Evolutionary conservation across 164 flowering plant genomes (phyloP).

Genomic region (Liriodendron chinense): DNA sequence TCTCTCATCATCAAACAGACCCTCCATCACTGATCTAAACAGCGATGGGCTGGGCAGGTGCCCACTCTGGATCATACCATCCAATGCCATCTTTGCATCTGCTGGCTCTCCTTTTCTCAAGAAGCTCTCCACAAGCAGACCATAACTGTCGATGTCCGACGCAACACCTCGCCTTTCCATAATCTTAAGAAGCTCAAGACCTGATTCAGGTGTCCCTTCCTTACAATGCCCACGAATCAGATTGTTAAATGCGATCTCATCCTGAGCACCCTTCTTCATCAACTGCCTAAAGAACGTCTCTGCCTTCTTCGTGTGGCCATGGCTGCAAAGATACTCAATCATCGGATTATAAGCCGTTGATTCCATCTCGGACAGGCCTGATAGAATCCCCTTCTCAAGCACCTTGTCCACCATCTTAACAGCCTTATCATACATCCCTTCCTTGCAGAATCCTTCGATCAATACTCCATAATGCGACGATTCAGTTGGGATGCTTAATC

Average conservation of each 20-base stretch:
- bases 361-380: slow-evolving; percentile 62
- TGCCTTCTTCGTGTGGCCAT: slow-evolving; percentile 69
- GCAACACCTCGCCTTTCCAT: slow-evolving; percentile 67
- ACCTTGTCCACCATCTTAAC: slow-evolving; percentile 65
- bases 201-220: slow-evolving; percentile 69
- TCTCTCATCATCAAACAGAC: slow-evolving; percentile 67
- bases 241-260: slow-evolving; percentile 66
- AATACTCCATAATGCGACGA: slow-evolving; percentile 87
- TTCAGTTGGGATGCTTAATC: slow-evolving; percentile 69
- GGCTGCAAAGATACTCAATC: slow-evolving; percentile 63
- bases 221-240: slow-evolving; percentile 73
- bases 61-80: slow-evolving; percentile 73
- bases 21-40: slow-evolving; percentile 65
- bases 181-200: slow-evolving; percentile 68
- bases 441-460: slow-evolving; percentile 70
- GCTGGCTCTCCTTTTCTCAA: slow-evolving; percentile 78
- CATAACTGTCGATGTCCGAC: slow-evolving; percentile 49
- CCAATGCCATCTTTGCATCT: slow-evolving; percentile 73
- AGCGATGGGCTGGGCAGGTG: slow-evolving; percentile 59
- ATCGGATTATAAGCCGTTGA: slow-evolving; percentile 65
- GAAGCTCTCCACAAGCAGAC: slow-evolving; percentile 55
- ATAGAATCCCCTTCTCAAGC: slow-evolving; percentile 68
- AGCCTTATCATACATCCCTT: slow-evolving; percentile 57
- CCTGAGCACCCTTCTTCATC: slow-evolving; percentile 80
- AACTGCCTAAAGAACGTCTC: slow-evolving; percentile 65